These are phyloP conservation scores for Lactarius trivialis DNA, from an alignment of 768 basidiomycete species.

Conservation along the genomic window DNA sequence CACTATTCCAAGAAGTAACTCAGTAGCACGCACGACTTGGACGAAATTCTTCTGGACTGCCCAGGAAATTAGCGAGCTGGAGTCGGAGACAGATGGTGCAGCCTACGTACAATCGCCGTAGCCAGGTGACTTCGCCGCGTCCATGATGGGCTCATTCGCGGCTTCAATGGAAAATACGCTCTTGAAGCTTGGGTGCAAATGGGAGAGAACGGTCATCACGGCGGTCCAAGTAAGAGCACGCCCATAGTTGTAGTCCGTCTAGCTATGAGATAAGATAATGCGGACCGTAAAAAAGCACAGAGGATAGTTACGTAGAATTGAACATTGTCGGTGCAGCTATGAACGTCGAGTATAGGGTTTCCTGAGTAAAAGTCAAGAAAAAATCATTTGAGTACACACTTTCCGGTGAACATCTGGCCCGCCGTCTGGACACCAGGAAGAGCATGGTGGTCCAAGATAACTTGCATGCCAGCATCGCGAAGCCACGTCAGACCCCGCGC, in stretches of 20 bases:
- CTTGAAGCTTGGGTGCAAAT: slow-evolving; percentile 59
- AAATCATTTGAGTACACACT: slow-evolving; percentile 37
- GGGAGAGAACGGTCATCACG: slow-evolving; percentile 68
- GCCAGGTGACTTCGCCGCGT: slow-evolving; percentile 58
- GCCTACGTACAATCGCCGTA: slow-evolving; percentile 61
- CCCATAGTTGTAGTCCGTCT: slow-evolving; percentile 68
- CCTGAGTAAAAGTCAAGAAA: neutral
- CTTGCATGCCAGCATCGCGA: slow-evolving; percentile 54
- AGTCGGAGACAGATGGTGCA: neutral
- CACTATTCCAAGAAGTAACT: slow-evolving; percentile 13
- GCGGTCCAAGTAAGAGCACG: slow-evolving; percentile 78
- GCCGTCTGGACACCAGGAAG: slow-evolving; percentile 62
- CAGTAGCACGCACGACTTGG: slow-evolving; percentile 8
- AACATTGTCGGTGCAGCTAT: slow-evolving; percentile 58
- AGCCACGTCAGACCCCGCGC: slow-evolving; percentile 57
- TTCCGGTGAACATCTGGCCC: slow-evolving; percentile 61
- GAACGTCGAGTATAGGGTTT: neutral
- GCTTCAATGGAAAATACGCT: slow-evolving; percentile 69
- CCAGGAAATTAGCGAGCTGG: neutral
- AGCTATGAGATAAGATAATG: slow-evolving; percentile 11
- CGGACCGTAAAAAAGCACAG: neutral
- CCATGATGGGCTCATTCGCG: slow-evolving; percentile 72
- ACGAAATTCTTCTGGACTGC: slow-evolving; percentile 6
- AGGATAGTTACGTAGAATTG: slow-evolving; percentile 59
- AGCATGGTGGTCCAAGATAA: slow-evolving; percentile 65